Conservation (phyloP, 2,329 filamentous ascomycete species). For the Ophiognomonia clavigignenti-juglandacearum region DNA sequence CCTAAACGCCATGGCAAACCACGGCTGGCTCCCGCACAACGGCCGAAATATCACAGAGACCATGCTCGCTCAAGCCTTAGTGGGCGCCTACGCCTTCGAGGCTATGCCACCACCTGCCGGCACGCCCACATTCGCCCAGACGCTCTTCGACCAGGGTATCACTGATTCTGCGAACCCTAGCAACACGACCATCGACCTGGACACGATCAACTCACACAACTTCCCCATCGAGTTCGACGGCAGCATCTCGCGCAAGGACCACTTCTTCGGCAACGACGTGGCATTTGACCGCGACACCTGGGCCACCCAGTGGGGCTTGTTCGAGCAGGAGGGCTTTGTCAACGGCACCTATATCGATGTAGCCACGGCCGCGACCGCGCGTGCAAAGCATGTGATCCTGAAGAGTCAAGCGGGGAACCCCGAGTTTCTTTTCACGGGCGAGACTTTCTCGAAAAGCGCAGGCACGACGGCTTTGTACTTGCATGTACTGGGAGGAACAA, state of each 20-base stretch:
- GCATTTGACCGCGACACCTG: neutral
- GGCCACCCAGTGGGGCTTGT: slow-evolving; percentile 2
- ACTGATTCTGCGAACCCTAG: slow-evolving; percentile 5
- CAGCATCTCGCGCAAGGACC: slow-evolving; percentile 3
- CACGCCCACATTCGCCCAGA: neutral
- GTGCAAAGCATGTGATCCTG: slow-evolving; percentile 5
- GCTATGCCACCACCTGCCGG: neutral
- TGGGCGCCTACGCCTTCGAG: slow-evolving; percentile 3
- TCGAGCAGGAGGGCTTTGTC: slow-evolving; percentile 3
- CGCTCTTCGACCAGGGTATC: neutral
- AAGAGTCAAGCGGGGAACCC: slow-evolving; percentile 4
- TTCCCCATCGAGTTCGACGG: slow-evolving; percentile 3
- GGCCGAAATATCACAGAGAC: slow-evolving; percentile 5
- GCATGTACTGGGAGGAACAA: slow-evolving; percentile 3
- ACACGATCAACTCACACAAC: slow-evolving; percentile 5
- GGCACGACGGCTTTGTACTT: slow-evolving; percentile 3
- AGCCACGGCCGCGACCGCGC: neutral
- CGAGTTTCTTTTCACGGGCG: neutral
- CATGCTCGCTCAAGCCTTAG: slow-evolving; percentile 1
- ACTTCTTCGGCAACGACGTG: slow-evolving; percentile 4
- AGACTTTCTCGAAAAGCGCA: neutral
- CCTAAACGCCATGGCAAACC: slow-evolving; percentile 5
- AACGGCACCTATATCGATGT: neutral
- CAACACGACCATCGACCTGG: neutral
- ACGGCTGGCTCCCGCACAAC: slow-evolving; percentile 4